Evolutionary conservation across 371 early-diverging fungal genomes (phyloP), one percentile per base, ranked within the genome.

Genomic region (Mucor sp.): DNA sequence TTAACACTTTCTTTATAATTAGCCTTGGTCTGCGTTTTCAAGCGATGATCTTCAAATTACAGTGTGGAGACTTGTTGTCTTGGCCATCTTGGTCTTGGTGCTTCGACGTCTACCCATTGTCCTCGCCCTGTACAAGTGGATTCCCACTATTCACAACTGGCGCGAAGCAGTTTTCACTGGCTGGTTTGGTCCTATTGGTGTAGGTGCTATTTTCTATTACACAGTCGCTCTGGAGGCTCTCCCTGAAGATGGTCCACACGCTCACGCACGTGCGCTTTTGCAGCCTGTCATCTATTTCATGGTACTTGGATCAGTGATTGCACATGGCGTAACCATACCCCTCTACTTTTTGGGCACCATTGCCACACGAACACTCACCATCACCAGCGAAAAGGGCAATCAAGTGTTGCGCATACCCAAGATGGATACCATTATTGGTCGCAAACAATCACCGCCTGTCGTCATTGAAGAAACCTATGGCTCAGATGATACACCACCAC

Each of bases 111-210:
- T 96, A 3, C 96, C 98, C 0, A 75, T 88, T 17, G 80, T 97
- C 11, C 41, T 95, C 43, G 76, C 84, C 0, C 66, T 92, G 23
- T 87, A 89, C 56, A 76, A 78, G 14, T 70, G 75, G 12, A 89
- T 94, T 14, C 92, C 93, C 0, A 87, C 90, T 1, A 72, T 97
- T 7, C 75, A 77, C 21, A 90, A 71, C 5, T 86, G 77, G 71
- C 86, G 89, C 19, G 96, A 98, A 67, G 95, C 94, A 0, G 66
- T 95, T 0, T 97, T 97, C 77, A 89, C 93, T 0, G 99, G 99
- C 1, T 98, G 96, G 95, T 99, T 97, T 81, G 99, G 98, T 0
- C 99, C 99, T 6, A 92, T 98, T 15, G 99, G 99, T 48, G 83
- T 88, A 1, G 88, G 91, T 1, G 97, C 98, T 1, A 71, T 98